A percentile compares a stretch with the other conserved stretches of the same genome.
phyloP scores from a whole-genome alignment of 345 rosid species.

The Noccaea caerulescens region DNA sequence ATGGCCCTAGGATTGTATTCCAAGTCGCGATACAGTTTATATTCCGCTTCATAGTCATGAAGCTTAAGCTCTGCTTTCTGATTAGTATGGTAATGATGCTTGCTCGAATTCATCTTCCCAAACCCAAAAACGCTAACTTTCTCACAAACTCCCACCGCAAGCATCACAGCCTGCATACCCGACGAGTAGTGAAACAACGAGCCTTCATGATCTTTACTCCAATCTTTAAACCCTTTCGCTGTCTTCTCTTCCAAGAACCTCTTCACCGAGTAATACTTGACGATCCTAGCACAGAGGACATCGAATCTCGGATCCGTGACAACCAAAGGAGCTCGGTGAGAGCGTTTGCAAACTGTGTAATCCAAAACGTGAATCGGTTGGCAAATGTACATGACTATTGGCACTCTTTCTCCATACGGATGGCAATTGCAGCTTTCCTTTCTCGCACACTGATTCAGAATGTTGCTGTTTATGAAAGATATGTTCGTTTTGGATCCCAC shows the following conservation, averaged over 20 bases:
- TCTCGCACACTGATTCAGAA: constrained; percentile 71
- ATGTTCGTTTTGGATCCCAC: constrained; percentile 79
- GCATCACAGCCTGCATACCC: constrained; percentile 90
- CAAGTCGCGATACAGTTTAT: constrained; percentile 66
- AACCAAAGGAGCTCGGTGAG: constrained; percentile 62
- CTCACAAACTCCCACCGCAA: constrained; percentile 77
- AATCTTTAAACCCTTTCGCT: constrained; percentile 56
- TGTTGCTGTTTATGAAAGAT: constrained; percentile 88
- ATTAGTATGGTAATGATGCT: constrained; percentile 90
- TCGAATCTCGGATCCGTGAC: constrained; percentile 88
- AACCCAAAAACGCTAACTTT: constrained; percentile 82
- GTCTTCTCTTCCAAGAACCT: constrained; percentile 60
- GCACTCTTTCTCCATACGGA: constrained; percentile 72
- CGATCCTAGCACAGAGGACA: constrained; percentile 69
- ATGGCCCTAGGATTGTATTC: constrained; percentile 57
- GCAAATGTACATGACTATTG: constrained; percentile 82
- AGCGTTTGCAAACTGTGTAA: constrained; percentile 64
- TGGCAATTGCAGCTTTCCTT: constrained; percentile 75
- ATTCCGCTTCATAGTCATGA: constrained; percentile 91
- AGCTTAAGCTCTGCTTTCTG: constrained; percentile 80
- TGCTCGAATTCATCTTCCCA: constrained; percentile 67
- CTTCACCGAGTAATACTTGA: constrained; percentile 80
- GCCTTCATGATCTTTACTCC: constrained; percentile 74
- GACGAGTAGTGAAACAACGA: constrained; percentile 89
- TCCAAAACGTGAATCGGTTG: constrained; percentile 88